Evolutionary conservation across 2,329 filamentous ascomycete genomes (phyloP), one percentile per base, ranked within the genome.

Genomic region (Beauveria asiatica): DNA sequence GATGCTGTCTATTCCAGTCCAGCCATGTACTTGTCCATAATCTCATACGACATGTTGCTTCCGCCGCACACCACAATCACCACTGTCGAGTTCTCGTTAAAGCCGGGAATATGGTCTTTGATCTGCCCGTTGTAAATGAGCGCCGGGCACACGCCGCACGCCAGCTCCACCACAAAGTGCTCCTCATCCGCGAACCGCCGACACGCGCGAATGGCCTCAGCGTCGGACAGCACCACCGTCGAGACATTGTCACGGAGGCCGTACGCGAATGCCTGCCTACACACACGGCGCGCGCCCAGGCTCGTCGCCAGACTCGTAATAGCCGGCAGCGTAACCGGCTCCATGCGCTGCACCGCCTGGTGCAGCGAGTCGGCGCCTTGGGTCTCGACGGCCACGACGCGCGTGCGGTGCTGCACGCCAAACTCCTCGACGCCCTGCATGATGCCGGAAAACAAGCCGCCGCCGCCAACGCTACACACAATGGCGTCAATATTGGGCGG

Each of bases 401-500:
- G 63, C 75, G 78, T 66, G 69, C 68, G 53, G 44, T 63, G 41
- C 56, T 42, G 39, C 60, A 67, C 51, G 5, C 60, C 52, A 51
- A 64, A n/a, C 42, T 64, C 63, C 54, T 69, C 63, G 2, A 92
- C 74, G 3, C 87, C 88, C 68, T 85, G 77, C 70, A 88, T 81
- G 61, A 94, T 75, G 1, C 90, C 90, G 66, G 85, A 86, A 52
- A 94, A 80, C n/a, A 94, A 73, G 0, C 90, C 89, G 11, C 90
- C 90, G n/a, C 90, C 90, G 5, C 90, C 90, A 42, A 92, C 88
- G 62, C 80, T 86, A 71, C 88, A 92, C 45, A 92, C 79, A 5
- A 94, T 76, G 1, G 82, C 87, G 67, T 90, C 85, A 3, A 87
- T 78, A 17, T 64, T 64, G 54, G 59, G 46, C 45, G 21, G 11